These are phyloP conservation scores for Lyophyllum shimeji DNA, from an alignment of 768 basidiomycete species.

Conservation along the genomic window DNA sequence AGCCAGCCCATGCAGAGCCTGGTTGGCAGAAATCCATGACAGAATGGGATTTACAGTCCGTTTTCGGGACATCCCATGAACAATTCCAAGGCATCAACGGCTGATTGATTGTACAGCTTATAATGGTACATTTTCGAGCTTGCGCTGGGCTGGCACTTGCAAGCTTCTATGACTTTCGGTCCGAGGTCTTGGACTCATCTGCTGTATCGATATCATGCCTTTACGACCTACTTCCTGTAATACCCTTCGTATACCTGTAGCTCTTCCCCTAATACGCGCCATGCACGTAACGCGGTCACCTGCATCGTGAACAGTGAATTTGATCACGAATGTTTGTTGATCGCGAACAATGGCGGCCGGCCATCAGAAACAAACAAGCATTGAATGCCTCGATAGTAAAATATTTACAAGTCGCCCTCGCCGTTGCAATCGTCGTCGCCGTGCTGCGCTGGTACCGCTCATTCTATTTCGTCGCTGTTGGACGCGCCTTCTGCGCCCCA, in stretches of 20 bases:
- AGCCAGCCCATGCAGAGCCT: conserved; percentile 1
- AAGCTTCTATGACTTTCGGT: conserved; percentile 2
- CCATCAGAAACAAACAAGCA: conserved; percentile 18
- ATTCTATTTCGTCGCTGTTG: conserved; percentile 1
- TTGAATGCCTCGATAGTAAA: conserved; percentile 6
- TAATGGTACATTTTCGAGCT: neutral
- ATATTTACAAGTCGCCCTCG: conserved; percentile 9
- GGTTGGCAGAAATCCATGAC: neutral
- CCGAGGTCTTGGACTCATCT: neutral
- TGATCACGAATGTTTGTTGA: neutral
- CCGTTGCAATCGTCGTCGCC: neutral
- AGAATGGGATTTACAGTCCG: conserved; percentile 11
- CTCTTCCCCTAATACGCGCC: neutral
- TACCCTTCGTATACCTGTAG: neutral
- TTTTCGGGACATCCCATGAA: conserved; percentile 5
- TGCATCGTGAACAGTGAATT: neutral
- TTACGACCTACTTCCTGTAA: neutral
- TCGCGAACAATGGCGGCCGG: conserved; percentile 1
- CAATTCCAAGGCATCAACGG: conserved; percentile 4
- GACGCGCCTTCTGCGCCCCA: conserved; percentile 11
- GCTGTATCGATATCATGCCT: conserved; percentile 8
- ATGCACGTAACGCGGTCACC: neutral
- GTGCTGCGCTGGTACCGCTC: conserved; percentile 3
- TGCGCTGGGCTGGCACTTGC: conserved; percentile 6
- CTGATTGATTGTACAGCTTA: conserved; percentile 3